Evolutionary conservation across 768 basidiomycete genomes (phyloP).

Genomic region (Mycena crocata): DNA sequence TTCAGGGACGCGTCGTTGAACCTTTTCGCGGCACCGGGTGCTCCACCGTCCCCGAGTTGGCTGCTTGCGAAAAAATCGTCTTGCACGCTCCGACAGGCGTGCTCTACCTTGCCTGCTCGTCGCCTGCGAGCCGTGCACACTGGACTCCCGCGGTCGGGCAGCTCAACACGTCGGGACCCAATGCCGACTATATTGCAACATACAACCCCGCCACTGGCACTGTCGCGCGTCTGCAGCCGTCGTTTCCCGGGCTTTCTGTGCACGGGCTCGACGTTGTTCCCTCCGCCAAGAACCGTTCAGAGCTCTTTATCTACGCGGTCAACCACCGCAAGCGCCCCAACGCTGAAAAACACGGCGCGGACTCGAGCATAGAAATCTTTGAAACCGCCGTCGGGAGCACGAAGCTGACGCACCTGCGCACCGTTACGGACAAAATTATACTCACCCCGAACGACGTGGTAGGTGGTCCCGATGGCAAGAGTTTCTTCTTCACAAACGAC

Average conservation of each 20-base stretch:
- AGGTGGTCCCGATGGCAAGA: conserved; percentile 71
- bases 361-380: conserved; percentile 80
- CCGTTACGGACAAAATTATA: conserved; percentile 66
- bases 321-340: conserved; percentile 72
- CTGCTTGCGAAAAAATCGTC: conserved; percentile 76
- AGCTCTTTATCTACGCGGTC: conserved; percentile 75
- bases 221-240: conserved; percentile 59
- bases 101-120: conserved; percentile 74
- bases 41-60: conserved; percentile 59
- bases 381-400: conserved; percentile 58
- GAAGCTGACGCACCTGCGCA: conserved; percentile 64
- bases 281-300: conserved; percentile 56
- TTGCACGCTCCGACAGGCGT: conserved; percentile 68
- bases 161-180: conserved; percentile 51
- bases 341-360: conserved; percentile 64
- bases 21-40: conserved; percentile 63
- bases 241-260: conserved; percentile 60
- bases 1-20: conserved; percentile 56
- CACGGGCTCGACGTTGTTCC: conserved; percentile 80
- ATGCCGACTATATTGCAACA: conserved; percentile 67
- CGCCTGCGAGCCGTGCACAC: conserved; percentile 54
- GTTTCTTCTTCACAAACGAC: conserved; percentile 80
- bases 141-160: conserved; percentile 63
- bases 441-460: conserved; percentile 78
- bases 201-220: conserved; percentile 62